Base-by-base conservation (phyloP, 768 basidiomycete genomes). In the Lactarius psammicola region DNA sequence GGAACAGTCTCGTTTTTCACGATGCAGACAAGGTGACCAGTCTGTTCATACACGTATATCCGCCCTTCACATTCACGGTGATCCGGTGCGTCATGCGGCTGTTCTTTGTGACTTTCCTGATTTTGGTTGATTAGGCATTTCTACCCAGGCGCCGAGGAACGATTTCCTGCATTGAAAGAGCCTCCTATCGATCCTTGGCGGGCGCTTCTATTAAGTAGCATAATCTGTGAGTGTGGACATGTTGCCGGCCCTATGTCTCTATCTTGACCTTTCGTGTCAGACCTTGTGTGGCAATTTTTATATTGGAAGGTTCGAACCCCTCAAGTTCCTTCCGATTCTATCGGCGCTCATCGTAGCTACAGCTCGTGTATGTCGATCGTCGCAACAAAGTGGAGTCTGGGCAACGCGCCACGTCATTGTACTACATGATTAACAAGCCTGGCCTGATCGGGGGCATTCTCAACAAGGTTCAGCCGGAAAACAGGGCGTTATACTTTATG, bases 1-100 rank as follows among this genome's bases (percentile, higher is more conserved):
- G 97, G 67, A 99, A 99, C 73, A 95, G 93, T 69, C 86, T 99
- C 28, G 97, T 99, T 3, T 99, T 99, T 79, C 97, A 99, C 72
- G 95, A 96, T 72, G 83, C 87, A 62, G 97, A 99, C 76, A 98
- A 98, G 76, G 92, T 98, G 73, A 98, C 92, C 20, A 94, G 91
- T 11, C 79, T 99, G 30, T 98, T 95, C 78, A 85, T 99, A 36
- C 97, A 99, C 74, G 89, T 98, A 63, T 98, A 97, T 73, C 84
- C 92, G 0, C 93, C 97, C 0, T 86, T 96, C 68, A 87, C 89
- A 3, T 92, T 99, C 71, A 95, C 93, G 17, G 89, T 95, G 28
- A 94, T 98, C 62, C 82, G 92, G 92, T 91, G 68, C 36, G 86
- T 70, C 44, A 18, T 46, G 58, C n/a, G 0, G 33, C 20, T 58